Base-by-base conservation (phyloP, 169 alveolate species). In the Plasmodium falciparum region DNA sequence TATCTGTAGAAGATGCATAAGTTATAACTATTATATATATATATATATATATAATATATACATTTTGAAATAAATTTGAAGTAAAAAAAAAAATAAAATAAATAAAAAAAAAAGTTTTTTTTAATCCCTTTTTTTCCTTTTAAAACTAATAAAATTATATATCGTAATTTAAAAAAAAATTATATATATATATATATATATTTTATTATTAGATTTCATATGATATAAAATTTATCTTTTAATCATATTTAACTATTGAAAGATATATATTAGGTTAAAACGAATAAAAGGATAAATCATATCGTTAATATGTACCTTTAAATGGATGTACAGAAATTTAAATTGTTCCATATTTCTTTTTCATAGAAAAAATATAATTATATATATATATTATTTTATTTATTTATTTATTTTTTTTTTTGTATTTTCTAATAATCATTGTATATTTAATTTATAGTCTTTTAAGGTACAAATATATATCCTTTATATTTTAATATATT, bases 1-100 rank as follows among this genome's bases (percentile, higher is more conserved):
- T 93, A 52, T 74, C 90, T 24, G 83, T 93, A 15, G 95, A 93
- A 73, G 88, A 43, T 71, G 91, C 73, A 85, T 74, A 72, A 62
- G 76, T 66, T n/a, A 61, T 52, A 50, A 54, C 15, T 9, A 59
- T 67, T 13, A 7, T 24, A 24, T 24, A 24, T 74, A 7, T 24
- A 24, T 24, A 24, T 74, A 59, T 49, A 33, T 33, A 33, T 33
- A 33, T 33, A 33, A 33, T 33, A 5, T 33, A 33, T 33, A 6
- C 45, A 5, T 33, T 33, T 33, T 33, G 45, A 33, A 33, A 33
- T 33, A 33, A 33, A 33, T 33, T 33, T 33, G 5, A 33, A 33
- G 45, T 33, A 33, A 33, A 33, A 33, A 5, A 33, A 33, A 33
- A 5, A 33, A 33, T 5, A 33, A 24, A 24, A 24, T 24, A 24